Evolutionary conservation across 2,329 filamentous ascomycete genomes (phyloP), one percentile per base, ranked within the genome.

Genomic region (Septoria linicola): DNA sequence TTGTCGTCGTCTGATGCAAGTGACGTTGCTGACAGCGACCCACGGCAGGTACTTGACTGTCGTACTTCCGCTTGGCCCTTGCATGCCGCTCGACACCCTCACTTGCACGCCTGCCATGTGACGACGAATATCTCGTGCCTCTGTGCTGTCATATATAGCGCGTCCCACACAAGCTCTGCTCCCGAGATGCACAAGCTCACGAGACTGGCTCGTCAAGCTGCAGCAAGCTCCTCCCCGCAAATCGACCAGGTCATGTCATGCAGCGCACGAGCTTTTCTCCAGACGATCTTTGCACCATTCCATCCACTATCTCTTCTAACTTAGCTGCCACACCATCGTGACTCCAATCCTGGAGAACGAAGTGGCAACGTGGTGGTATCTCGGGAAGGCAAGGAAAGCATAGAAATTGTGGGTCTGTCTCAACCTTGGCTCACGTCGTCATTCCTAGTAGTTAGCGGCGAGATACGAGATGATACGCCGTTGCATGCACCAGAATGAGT

Each of bases 161-260:
- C 13, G 27, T 30, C 27, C 27, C 13, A 13, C 7, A 30, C 27
- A 30, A 30, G 27, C 27, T 30, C 27, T 30, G 7, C 11, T 34
- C 31, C 31, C 31, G 14, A 32, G 31, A 27, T 45, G 42, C 42
- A 45, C 30, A n/a, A 27, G 42, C 42, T 45, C 42, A 45, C 42
- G 42, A 36, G 42, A 45, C 31, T 30, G 5, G 31, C 6, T 34
- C 31, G 31, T 34, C 14, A 25, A 41, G 27, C 25, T 13, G 10
- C 31, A 34, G 27, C 25, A 32, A 31, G 41, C 41, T 43, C 3
- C 8, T 25, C 11, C 5, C 31, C 14, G 11, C 14, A n/a, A 13
- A n/a, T 16, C 31, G 4, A 13, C 11, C 5, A 34, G 31, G 31
- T 34, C 31, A 34, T 34, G 31, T 16, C n/a, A 13, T 16, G 31